Evolutionary conservation across 192 early-diverging fungal species (phyloP), one percentile per base, ranked within the genome.

Genomic region (Coemansia sp.): DNA sequence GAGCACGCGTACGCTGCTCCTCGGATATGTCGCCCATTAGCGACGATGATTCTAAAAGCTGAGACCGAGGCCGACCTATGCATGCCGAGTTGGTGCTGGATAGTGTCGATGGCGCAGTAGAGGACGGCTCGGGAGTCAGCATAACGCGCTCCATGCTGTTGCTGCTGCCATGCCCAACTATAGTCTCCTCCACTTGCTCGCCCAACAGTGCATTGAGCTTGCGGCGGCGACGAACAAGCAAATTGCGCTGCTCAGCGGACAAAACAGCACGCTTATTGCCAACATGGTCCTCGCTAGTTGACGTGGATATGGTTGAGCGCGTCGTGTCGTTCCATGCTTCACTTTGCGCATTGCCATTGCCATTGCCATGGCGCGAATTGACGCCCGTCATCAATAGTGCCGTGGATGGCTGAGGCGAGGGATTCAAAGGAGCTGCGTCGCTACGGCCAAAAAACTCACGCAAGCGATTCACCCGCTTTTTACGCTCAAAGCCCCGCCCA

Each of bases 191-290:
- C 1, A 87, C 69, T 16, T 83, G 75, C 55, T 89, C 86, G 57
- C 89, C 89, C 39, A 91, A 43, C 43, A 89, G 65, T 6, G 71
- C 83, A 39, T 76, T 69, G 20, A 91, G 77, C 76, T 91, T 91
- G 62, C 86, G 84, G 28, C 79, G 82, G 13, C 88, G 73, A 18
- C 84, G 84, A 34, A 85, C 85, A 31, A 91, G 78, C 20, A 86
- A 65, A 16, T 83, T 73, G n/a, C 86, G 79, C 69, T 88, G 77
- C 62, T 82, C 82, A 9, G 77, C 34, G 8, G 83, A 66, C 55
- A 91, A 71, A 20, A 58, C 63, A 26, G 53, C 35, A 11, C 23
- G 24, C 21, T 28, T 50, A 11, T 50, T 23, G 46, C 46, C 9
- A 4, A 2, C 13, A 26, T 23, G 46, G n/a, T 50, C 46, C 9